Evolutionary conservation across 805 yeast genomes (phyloP).

Genomic region (Kurtzmaniella cleridarum): DNA sequence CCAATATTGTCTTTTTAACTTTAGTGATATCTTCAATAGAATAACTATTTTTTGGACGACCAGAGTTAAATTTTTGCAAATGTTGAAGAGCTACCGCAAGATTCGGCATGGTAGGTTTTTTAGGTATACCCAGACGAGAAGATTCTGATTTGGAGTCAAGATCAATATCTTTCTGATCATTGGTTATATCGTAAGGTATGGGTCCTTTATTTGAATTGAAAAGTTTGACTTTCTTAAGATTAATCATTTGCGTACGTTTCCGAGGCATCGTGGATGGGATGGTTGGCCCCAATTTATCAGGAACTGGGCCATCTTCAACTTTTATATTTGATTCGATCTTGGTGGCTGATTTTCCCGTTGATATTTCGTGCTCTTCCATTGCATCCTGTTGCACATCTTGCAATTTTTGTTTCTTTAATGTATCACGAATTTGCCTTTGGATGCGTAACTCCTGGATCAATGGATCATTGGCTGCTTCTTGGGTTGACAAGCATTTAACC

Average conservation of each 20-base stretch:
- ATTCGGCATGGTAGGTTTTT: neutral
- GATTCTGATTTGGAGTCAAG: neutral
- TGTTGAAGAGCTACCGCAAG: neutral
- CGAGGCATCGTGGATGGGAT: neutral
- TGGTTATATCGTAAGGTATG: neutral
- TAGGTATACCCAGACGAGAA: neutral
- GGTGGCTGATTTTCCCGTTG: neutral
- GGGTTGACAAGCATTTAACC: conserved; percentile 16
- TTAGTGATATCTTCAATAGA: conserved; percentile 9
- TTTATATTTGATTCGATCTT: neutral
- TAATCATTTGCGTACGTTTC: conserved; percentile 1
- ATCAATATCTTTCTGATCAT: conserved; percentile 1
- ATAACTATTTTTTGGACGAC: neutral
- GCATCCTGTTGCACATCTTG: neutral
- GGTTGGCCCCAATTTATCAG: no score
- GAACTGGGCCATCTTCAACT: no score
- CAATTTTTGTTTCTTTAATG: conserved; percentile 4
- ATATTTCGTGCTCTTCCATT: conserved; percentile 2
- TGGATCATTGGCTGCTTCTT: conserved; percentile 14
- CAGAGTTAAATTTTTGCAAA: neutral
- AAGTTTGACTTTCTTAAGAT: conserved; percentile 2
- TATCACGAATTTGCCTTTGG: conserved; percentile 6
- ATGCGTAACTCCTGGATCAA: conserved; percentile 14
- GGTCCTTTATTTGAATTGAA: neutral
- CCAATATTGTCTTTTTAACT: conserved; percentile 12